A percentile compares a stretch with the other conserved stretches of the same genome.
phyloP scores from a whole-genome alignment of 495 filamentous ascomycete species.

The Neurospora sp. region DNA sequence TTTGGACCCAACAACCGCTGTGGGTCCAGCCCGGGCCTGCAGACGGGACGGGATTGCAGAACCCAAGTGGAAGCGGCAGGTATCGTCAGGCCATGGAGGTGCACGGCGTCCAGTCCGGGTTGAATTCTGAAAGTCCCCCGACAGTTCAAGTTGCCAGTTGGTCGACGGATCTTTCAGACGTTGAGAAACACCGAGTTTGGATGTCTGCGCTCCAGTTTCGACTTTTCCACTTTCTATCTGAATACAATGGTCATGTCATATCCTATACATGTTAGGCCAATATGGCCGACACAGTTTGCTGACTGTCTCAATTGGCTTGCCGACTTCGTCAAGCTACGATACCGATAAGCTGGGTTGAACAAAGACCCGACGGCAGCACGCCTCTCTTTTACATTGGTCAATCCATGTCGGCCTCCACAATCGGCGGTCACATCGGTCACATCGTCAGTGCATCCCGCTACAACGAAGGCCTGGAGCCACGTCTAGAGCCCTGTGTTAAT shows the following conservation, averaged over 20 bases:
- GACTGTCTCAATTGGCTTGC: not conserved
- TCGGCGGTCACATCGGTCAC: slow-evolving; percentile 5
- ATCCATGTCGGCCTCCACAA: slow-evolving; percentile 4
- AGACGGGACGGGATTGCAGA: not conserved
- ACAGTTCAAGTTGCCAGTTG: not conserved
- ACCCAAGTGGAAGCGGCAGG: not conserved
- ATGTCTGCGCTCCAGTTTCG: not conserved
- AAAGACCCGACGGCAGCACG: not conserved
- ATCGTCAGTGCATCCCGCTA: not conserved
- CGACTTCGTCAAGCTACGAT: not conserved
- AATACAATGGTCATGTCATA: not conserved
- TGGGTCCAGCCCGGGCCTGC: not conserved
- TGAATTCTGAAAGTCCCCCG: not conserved
- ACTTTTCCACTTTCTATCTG: not conserved
- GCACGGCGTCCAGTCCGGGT: not conserved
- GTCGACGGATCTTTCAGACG: not conserved
- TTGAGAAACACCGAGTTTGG: not conserved
- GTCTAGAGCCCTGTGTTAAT: not conserved
- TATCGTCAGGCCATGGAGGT: not conserved
- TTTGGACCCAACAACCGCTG: not conserved
- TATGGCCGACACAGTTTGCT: not conserved
- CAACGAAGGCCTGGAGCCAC: not conserved
- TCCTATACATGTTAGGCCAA: not conserved
- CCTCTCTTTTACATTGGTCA: slow-evolving; percentile 2
- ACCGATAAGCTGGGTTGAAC: not conserved